Evolutionary conservation across 2,329 filamentous ascomycete species (phyloP), one percentile per base, ranked within the genome.

Genomic region (Thielaviopsis ethacetica): DNA sequence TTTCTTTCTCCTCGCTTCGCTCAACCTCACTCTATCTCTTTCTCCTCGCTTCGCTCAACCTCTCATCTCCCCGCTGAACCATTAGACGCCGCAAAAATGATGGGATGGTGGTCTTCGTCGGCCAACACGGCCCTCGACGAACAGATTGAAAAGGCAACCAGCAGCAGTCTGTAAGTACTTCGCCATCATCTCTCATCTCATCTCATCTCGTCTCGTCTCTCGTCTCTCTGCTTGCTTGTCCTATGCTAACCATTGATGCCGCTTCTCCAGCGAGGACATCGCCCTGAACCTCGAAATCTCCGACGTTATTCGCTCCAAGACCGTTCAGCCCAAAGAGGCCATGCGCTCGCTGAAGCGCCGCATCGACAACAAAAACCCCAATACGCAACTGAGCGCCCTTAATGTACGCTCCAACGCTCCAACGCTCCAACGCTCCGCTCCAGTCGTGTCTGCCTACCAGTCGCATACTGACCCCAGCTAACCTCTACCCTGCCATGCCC

Each of bases 231-330:
- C 24, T 15, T 17, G 1, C 27, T 21, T 12, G 10, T n/a, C 17
- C 19, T 51, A 17, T n/a, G 10, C 41, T 62, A 51, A 17, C 19
- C 53, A 26, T 27, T 19, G n/a, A n/a, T 54, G 19, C 17, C 21
- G 13, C 52, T 22, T 41, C 53, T 60, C 19, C 66, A 94, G 89
- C 65, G 91, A 98, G 73, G 91, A 98, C 68, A 97, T 98, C 70
- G 86, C 93, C 49, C 82, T 96, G 65, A 97, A 97, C 70, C 84
- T 98, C 68, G 93, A 98, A 73, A 97, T 98, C 66, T 96, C 91
- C 71, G 93, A 98, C 75, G 78, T 95, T 66, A 96, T 98, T 71
- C 83, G 93, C 66, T 97, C 91, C 67, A 97, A 97, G 76, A 95
- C 90, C 19, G 91, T 98, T 56, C 90, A 91, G 71, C 91, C 93